These are phyloP conservation scores for Hymenoscyphus scutula DNA, from an alignment of 2,329 filamentous ascomycete species.

Conservation along the genomic window DNA sequence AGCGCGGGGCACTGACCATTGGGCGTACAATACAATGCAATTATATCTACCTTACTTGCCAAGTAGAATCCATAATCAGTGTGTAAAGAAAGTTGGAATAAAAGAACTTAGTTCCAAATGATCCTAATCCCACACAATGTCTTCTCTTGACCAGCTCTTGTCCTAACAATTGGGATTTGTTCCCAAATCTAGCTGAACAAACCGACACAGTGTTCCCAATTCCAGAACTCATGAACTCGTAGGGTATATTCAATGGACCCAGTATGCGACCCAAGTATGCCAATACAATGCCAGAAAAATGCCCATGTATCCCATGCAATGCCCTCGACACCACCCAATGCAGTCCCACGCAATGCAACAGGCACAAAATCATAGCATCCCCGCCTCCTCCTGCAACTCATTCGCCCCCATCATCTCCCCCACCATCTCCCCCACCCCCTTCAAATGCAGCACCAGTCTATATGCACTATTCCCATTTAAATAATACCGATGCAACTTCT, in stretches of 20 bases:
- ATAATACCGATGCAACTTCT: constrained; percentile 92
- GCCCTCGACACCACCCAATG: not conserved
- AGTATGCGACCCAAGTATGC: not conserved
- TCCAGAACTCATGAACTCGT: constrained; percentile 3
- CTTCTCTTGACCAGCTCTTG: too few relatives aligned
- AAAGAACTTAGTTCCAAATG: not conserved
- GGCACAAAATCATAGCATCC: not conserved
- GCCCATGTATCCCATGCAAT: constrained; percentile 7
- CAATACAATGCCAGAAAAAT: not conserved
- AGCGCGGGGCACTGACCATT: not conserved
- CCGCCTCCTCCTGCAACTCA: constrained; percentile 3
- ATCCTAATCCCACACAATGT: not conserved
- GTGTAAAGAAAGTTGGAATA: not conserved
- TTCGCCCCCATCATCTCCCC: constrained; percentile 30
- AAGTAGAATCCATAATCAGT: not conserved
- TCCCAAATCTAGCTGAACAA: not conserved
- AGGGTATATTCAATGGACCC: not conserved
- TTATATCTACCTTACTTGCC: not conserved
- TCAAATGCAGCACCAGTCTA: constrained; percentile 67
- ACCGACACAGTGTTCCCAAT: not conserved
- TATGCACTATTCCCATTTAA: constrained; percentile 95
- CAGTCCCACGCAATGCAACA: not conserved
- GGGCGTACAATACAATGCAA: not conserved
- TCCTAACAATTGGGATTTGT: not conserved
- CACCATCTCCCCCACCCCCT: constrained; percentile 32